Base-by-base conservation (phyloP, 2,329 filamentous ascomycete species). In the Alternaria infectoria region DNA sequence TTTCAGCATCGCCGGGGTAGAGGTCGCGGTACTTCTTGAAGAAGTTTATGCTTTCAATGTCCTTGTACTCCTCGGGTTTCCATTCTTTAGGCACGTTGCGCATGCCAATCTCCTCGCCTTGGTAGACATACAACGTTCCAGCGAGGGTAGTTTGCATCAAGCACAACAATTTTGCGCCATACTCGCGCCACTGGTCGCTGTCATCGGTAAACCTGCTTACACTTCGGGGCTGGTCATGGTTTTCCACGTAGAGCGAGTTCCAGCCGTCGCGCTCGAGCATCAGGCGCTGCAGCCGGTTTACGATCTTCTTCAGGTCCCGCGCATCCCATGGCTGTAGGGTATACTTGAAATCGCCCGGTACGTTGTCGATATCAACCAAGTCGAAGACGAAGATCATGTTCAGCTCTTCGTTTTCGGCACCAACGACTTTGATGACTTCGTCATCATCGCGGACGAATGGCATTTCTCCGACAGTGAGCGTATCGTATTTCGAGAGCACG, bases 381-480 rank as follows among this genome's bases (percentile, higher is more conserved):
- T 83, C 83, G 60, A 85, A 85, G 49, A 81, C 79, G 75, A 92
- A 91, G 6, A 91, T 88, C 90, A 92, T 92, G 75, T 88, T 86
- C 46, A 92, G 80, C 75, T 91, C 86, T 32, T 79, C 76, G 15
- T 73, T 71, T 23, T 82, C 73, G 9, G 81, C 75, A 15, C 81
- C 81, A 0, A 85, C 83, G 12, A 82, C 77, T 46, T 75, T 78
- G 23, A 85, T 77, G 62, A 85, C 83, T 64, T 85, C 83, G n/a
- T 82, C 75, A 50, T 82, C 79, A 62, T 84, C 81, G 9, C 79
- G 77, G 13, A 84, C 81, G 54, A 83, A 85, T 1, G 87, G 87
- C 86, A 89, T 89, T 71, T 89, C 87, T n/a, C 88, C 87, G 0
- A 89, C 87, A 12, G 87, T 91, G 69, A 92, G 85, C 4, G 88